Evolutionary conservation across 805 yeast species (phyloP), one percentile per base, ranked within the genome.

Genomic region (Starmerella bombi): DNA sequence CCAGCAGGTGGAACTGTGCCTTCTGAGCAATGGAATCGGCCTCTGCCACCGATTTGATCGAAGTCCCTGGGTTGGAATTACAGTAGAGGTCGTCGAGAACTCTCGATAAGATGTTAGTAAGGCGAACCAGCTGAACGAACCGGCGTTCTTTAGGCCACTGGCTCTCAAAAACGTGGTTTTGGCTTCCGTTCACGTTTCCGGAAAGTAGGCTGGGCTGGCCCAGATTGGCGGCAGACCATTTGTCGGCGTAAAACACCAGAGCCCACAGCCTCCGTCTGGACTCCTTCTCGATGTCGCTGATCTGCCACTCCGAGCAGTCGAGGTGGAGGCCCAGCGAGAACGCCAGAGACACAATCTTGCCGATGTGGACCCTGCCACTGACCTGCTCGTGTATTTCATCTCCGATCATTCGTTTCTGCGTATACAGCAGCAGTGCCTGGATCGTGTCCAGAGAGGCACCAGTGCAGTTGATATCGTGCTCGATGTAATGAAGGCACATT

Each of bases 201-300:
- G 30, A 12, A 5, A 46, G 42, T 21, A 52, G 20, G 8, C 46
- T 28, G 1, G 66, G 66, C 19, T 61, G 50, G 10, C 65, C 63
- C 3, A 56, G 39, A 22, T 50, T 50, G 4, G 55, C 53, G 1
- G 63, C 50, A 3, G 51, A 44, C 66, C 66, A 62, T 40, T 59
- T 59, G 40, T 62, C 67, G 34, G 53, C 52, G 14, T 54, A 54
- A 34, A 48, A 61, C n/a, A 55, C 51, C 0, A 56, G 51, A 30
- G 62, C 58, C 62, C 64, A 59, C 15, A 61, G 46, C 15, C 61
- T 43, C 6, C 49, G 44, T 14, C 67, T 46, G 3, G 61, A 45
- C 21, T 49, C 38, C 36, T 59, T 61, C 25, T 53, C 59, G 29
- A 53, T 50, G 10, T 46, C 50, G 3, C 60, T 52, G 25, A 62